Evolutionary conservation across 176 grass and related monocot species (phyloP).

Genomic region (Avena insularis): DNA sequence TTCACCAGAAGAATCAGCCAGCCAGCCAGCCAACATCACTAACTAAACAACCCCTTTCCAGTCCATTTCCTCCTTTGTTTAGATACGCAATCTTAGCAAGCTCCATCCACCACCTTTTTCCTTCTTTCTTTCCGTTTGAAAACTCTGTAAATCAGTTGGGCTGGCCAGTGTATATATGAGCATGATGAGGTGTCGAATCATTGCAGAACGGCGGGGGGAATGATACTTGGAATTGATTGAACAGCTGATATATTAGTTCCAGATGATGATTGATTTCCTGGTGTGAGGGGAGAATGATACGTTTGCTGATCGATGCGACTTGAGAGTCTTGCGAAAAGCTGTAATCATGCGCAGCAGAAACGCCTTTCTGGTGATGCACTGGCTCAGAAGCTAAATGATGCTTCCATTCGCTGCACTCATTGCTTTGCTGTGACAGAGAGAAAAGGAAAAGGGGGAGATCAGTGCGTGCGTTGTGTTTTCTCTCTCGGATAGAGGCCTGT

Average conservation of each 20-base stretch:
- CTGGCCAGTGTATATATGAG: neutral
- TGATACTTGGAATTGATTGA: constrained; percentile 43
- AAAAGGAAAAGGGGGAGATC: neutral
- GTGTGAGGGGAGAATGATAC: constrained; percentile 34
- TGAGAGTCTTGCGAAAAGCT: constrained; percentile 51
- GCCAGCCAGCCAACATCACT: constrained; percentile 30
- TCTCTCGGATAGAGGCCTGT: constrained; percentile 28
- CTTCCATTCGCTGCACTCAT: constrained; percentile 55
- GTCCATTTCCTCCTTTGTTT: constrained; percentile 1
- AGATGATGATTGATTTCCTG: constrained; percentile 45
- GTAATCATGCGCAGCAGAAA: constrained; percentile 33
- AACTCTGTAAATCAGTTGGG: constrained; percentile 24
- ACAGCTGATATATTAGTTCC: constrained; percentile 20
- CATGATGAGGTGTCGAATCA: constrained; percentile 49
- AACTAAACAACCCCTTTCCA: constrained; percentile 44
- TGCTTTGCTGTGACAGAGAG: constrained; percentile 18
- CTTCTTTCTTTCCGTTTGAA: constrained; percentile 15
- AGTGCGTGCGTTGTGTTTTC: constrained; percentile 22
- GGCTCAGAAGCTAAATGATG: constrained; percentile 60
- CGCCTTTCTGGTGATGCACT: constrained; percentile 38
- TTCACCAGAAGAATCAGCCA: constrained; percentile 40
- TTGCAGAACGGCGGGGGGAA: constrained; percentile 41
- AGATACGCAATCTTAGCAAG: constrained; percentile 14
- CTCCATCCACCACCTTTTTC: neutral
- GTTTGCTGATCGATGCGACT: constrained; percentile 41